These are phyloP conservation scores for Mucor sp. DNA, from an alignment of 371 early-diverging fungal genomes.

Conservation along the genomic window DNA sequence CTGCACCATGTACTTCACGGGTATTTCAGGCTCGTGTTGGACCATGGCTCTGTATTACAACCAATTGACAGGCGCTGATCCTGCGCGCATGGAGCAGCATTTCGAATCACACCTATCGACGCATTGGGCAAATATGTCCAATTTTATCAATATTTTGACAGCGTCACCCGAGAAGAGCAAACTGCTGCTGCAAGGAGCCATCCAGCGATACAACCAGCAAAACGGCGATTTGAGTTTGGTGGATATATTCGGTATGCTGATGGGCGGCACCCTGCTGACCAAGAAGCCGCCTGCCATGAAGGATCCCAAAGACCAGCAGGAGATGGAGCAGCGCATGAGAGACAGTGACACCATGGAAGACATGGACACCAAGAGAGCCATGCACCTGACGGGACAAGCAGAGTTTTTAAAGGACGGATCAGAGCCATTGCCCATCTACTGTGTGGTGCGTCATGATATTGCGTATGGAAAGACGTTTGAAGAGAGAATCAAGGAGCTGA, in stretches of 20 bases:
- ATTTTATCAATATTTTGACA: conserved; percentile 37
- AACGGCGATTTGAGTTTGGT: conserved; percentile 54
- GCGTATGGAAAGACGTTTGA: conserved; percentile 39
- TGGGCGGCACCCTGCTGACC: conserved; percentile 63
- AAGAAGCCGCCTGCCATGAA: neutral
- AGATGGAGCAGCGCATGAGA: conserved; percentile 16
- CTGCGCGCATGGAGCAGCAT: conserved; percentile 22
- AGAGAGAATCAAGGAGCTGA: conserved; percentile 5
- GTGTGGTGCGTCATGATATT: conserved; percentile 70
- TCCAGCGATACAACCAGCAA: conserved; percentile 55
- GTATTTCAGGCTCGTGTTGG: conserved; percentile 65
- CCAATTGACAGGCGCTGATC: conserved; percentile 26
- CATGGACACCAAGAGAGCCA: neutral
- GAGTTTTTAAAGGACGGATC: conserved; percentile 62
- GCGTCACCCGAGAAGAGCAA: conserved; percentile 46
- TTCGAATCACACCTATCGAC: conserved; percentile 35
- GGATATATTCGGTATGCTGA: conserved; percentile 67
- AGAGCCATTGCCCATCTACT: conserved; percentile 76
- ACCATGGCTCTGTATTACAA: conserved; percentile 46
- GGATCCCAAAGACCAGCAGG: conserved; percentile 1
- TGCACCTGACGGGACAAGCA: conserved; percentile 33
- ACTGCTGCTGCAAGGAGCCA: conserved; percentile 50
- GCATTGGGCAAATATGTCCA: conserved; percentile 48
- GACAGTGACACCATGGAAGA: conserved; percentile 16
- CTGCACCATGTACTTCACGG: conserved; percentile 64